Evolutionary conservation across 768 basidiomycete species (phyloP).

Genomic region (Rhodosporidiobolus odoratus): DNA sequence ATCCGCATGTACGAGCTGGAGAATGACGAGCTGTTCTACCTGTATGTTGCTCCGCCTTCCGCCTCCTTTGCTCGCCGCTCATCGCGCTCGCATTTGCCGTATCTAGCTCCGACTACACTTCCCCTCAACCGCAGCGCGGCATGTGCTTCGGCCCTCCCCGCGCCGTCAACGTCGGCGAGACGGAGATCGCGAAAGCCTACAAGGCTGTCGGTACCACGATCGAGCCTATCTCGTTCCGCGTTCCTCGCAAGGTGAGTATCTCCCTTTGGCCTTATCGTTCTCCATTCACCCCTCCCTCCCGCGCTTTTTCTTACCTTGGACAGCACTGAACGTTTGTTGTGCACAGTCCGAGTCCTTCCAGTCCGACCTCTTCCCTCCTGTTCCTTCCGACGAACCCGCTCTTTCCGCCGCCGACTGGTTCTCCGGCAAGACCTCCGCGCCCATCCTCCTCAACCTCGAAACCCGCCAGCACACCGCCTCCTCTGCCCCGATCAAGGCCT

Average conservation of each 20-base stretch:
- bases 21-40: slow-evolving; percentile 64
- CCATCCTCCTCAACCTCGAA: slow-evolving; percentile 59
- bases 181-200: slow-evolving; percentile 92
- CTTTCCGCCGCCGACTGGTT: slow-evolving; percentile 82
- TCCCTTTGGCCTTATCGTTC: neutral
- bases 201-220: slow-evolving; percentile 60
- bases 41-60: slow-evolving; percentile 32
- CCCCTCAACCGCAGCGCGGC: slow-evolving; percentile 86
- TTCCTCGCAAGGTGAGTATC: slow-evolving; percentile 72
- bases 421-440: slow-evolving; percentile 66
- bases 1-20: slow-evolving; percentile 95
- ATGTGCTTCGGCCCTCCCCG: slow-evolving; percentile 95
- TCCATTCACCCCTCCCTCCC: neutral
- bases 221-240: slow-evolving; percentile 91
- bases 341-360: slow-evolving; percentile 89
- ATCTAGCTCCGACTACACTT: slow-evolving; percentile 75
- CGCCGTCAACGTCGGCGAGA: slow-evolving; percentile 77
- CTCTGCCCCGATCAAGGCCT: slow-evolving; percentile 47
- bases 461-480: slow-evolving; percentile 36
- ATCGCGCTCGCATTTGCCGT: too few relatives aligned
- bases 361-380: slow-evolving; percentile 92
- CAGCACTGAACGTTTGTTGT: neutral
- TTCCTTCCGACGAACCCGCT: slow-evolving; percentile 71
- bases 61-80: too few relatives aligned
- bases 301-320: too few relatives aligned